Base-by-base conservation (phyloP, 495 filamentous ascomycete species). In the Amorphotheca resinae region DNA sequence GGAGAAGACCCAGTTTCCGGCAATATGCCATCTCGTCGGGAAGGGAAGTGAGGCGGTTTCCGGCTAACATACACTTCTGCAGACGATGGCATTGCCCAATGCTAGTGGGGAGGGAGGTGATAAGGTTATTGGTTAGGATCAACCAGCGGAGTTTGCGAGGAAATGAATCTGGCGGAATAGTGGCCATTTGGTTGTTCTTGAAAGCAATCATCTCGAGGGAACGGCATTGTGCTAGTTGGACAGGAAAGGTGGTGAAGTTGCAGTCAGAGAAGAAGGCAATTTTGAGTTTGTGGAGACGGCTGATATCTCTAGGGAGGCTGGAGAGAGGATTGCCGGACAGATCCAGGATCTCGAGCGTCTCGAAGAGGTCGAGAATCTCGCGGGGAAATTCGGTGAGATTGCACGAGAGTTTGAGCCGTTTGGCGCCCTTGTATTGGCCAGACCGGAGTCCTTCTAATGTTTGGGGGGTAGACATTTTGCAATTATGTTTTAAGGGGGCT, bases 201-300 rank as follows among this genome's bases (percentile, higher is more conserved):
- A 69, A 66, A 5, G 61, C 65, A 21, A 67, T 56, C 57, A 64
- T 69, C 46, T 65, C 62, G 17, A 69, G 59, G 33, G 54, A 48
- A 7, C 57, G 60, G 44, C 64, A 67, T 56, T 54, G 34, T 41
- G 59, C 56, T 18, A 68, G 42, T 38, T 58, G 56, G n/a, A 38
- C 45, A 1, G 66, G 65, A 25, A 69, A 71, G 30, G 56, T 47
- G 2, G 50, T 40, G 48, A 69, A 71, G 26, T 55, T 61, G 58
- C 66, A 68, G 44, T 64, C 45, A 16, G 64, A 66, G 26, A 71
- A 60, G 38, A 66, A 61, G 4, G 57, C 56, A 33, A 62, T 57
- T 55, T 64, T 65, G 30, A 71, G 61, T 22, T 64, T 60, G 35
- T 63, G 59, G 1, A 69, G 42, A 15, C 56, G 46, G 15, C 42